A percentile compares a stretch with the other conserved stretches of the same genome.
phyloP scores from a whole-genome alignment of 2,329 filamentous ascomycete genomes.

The Coniosporium tulheliwenetii region DNA sequence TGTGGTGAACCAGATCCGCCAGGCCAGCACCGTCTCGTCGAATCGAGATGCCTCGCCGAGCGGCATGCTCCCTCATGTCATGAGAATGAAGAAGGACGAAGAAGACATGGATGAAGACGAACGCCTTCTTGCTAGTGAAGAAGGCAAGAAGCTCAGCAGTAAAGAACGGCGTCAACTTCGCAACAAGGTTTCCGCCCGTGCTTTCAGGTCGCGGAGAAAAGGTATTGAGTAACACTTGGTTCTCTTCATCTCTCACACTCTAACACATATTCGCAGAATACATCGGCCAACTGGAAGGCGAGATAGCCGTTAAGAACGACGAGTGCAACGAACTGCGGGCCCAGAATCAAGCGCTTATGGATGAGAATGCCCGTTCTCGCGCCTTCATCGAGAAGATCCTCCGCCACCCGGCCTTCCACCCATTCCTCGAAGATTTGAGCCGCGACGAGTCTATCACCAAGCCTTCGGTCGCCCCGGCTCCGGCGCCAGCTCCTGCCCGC shows the following conservation, averaged over 20 bases:
- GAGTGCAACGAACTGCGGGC: constrained; percentile 68
- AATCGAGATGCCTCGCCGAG: constrained; percentile 33
- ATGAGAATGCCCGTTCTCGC: constrained; percentile 29
- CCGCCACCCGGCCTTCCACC: constrained; percentile 31
- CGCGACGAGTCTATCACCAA: constrained; percentile 19
- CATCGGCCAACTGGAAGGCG: constrained; percentile 82
- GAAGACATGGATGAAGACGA: constrained; percentile 99
- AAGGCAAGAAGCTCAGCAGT: constrained; percentile 97
- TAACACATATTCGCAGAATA: constrained; percentile 61
- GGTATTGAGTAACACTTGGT: constrained; percentile 42
- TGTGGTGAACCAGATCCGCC: constrained; percentile 80
- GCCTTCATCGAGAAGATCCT: constrained; percentile 66
- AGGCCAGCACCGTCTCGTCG: constrained; percentile 44
- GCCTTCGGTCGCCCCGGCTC: constrained; percentile 3
- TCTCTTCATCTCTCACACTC: constrained; percentile 10
- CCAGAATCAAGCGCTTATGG: constrained; percentile 66
- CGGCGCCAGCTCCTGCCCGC: constrained; percentile 4
- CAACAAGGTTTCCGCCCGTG: constrained; percentile 96
- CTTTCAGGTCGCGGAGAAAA: constrained; percentile 95
- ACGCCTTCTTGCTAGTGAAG: constrained; percentile 81
- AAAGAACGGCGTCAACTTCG: constrained; percentile 94
- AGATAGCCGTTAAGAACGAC: constrained; percentile 68
- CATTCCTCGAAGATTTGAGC: constrained; percentile 28
- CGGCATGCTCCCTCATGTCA: constrained; percentile 46
- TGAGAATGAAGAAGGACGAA: constrained; percentile 76